Percentiles rank a stretch among this genome's conserved stretches.
These are phyloP conservation scores for Aurinia saxatilis DNA, from an alignment of 345 rosid genomes.

Conservation along the genomic window DNA sequence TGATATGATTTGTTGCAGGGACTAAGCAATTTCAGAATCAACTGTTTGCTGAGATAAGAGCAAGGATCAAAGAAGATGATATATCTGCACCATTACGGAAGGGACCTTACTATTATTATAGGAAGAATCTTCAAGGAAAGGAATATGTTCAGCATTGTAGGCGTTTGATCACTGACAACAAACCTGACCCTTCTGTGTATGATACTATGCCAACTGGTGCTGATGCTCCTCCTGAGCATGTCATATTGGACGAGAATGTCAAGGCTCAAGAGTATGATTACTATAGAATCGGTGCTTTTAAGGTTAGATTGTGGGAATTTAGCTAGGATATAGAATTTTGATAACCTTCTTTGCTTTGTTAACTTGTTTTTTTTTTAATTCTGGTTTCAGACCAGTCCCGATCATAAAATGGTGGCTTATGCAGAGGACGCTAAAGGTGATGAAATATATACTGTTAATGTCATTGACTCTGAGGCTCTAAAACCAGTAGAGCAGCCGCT, in stretches of 20 bases:
- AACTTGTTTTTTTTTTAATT: neutral
- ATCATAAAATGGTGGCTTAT: conserved; percentile 71
- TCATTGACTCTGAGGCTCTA: conserved; percentile 58
- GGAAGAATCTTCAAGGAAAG: conserved; percentile 67
- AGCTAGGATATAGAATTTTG: neutral
- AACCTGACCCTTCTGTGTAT: conserved; percentile 50
- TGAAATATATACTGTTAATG: conserved; percentile 58
- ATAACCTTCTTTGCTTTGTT: neutral
- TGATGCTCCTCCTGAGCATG: conserved; percentile 73
- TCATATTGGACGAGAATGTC: conserved; percentile 79
- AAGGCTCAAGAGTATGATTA: conserved; percentile 50
- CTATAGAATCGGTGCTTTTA: conserved; percentile 57
- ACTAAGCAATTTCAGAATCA: conserved; percentile 59
- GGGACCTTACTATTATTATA: conserved; percentile 67
- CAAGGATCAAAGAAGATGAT: conserved; percentile 86
- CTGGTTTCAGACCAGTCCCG: conserved; percentile 56
- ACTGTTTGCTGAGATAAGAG: conserved; percentile 63
- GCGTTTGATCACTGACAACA: conserved; percentile 33
- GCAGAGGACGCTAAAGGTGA: conserved; percentile 87
- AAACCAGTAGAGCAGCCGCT: conserved; percentile 48
- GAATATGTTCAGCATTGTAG: conserved; percentile 83
- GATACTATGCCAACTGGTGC: conserved; percentile 69
- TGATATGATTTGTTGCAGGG: conserved; percentile 33
- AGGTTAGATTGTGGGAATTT: conserved; percentile 31
- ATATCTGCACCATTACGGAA: conserved; percentile 60